phyloP scores from a whole-genome alignment of 352 stramenopile genomes.

The Phytophthora sojae region DNA sequence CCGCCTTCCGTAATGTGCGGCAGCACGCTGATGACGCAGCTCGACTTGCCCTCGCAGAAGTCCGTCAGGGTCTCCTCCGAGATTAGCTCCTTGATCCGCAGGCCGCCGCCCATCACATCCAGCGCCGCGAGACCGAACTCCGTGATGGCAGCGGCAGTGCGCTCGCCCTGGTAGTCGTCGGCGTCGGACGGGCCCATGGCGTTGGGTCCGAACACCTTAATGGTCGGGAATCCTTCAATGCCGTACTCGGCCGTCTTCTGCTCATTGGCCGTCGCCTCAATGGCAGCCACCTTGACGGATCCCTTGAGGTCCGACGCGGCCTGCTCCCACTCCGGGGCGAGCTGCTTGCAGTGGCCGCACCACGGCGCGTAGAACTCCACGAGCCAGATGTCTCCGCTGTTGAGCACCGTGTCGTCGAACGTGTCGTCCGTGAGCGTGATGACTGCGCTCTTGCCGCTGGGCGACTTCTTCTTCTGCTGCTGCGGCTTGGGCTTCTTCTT shows the following conservation, averaged over 20 bases:
- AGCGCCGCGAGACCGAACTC: slow-evolving; percentile 77
- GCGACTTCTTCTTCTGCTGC: slow-evolving; percentile 55
- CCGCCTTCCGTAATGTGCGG: slow-evolving; percentile 91
- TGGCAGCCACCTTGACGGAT: slow-evolving; percentile 90
- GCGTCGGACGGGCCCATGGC: slow-evolving; percentile 64
- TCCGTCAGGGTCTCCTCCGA: slow-evolving; percentile 73
- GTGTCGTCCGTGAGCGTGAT: slow-evolving; percentile 92
- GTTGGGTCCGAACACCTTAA: slow-evolving; percentile 93
- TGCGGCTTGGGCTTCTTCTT: slow-evolving; percentile 41
- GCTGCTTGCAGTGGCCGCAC: slow-evolving; percentile 95
- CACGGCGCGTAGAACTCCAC: slow-evolving; percentile 96
- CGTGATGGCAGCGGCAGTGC: slow-evolving; percentile 86
- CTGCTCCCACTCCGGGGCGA: slow-evolving; percentile 93
- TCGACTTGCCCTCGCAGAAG: slow-evolving; percentile 88
- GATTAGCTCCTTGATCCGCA: slow-evolving; percentile 86
- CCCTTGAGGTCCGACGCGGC: slow-evolving; percentile 89
- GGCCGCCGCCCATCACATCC: slow-evolving; percentile 72
- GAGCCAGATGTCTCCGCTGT: slow-evolving; percentile 94
- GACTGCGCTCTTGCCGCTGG: slow-evolving; percentile 70
- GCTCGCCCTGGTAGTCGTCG: slow-evolving; percentile 89
- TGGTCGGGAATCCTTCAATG: slow-evolving; percentile 95
- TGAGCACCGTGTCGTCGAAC: slow-evolving; percentile 92
- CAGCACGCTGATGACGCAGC: slow-evolving; percentile 91
- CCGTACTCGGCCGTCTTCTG: slow-evolving; percentile 86
- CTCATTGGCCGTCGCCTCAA: slow-evolving; percentile 95